Evolutionary conservation across 257 asterid species (phyloP).

Genomic region (Ophiorrhiza pumila): DNA sequence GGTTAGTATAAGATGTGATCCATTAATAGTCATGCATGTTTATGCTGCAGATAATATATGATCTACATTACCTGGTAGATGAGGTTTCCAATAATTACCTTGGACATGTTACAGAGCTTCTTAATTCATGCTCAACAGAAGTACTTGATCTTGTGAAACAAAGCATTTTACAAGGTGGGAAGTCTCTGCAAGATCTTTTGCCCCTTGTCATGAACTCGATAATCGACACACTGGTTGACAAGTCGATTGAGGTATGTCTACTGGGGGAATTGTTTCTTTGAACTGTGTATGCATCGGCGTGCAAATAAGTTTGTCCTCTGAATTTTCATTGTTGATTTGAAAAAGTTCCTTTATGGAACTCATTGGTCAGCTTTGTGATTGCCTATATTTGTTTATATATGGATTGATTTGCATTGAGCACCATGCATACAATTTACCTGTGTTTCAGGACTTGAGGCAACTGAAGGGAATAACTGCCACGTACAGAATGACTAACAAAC

Average conservation of each 20-base stretch:
- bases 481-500: slow-evolving; percentile 93
- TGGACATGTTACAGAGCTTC: slow-evolving; percentile 62
- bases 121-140: slow-evolving; percentile 66
- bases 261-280: not conserved
- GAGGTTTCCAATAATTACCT: slow-evolving; percentile 73
- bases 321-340: not conserved
- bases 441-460: slow-evolving; percentile 80
- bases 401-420: not conserved
- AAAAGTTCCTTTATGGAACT: not conserved
- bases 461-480: slow-evolving; percentile 95
- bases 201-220: slow-evolving; percentile 67
- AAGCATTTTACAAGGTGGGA: slow-evolving; percentile 75
- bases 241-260: slow-evolving; percentile 70
- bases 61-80: slow-evolving; percentile 54
- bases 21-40: slow-evolving; percentile 1
- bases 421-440: slow-evolving; percentile 8
- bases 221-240: slow-evolving; percentile 70
- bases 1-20: not conserved
- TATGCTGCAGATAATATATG: slow-evolving; percentile 68
- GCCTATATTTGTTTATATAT: not conserved
- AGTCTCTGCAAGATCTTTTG: slow-evolving; percentile 65
- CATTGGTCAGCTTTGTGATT: not conserved
- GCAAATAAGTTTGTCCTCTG: not conserved
- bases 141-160: slow-evolving; percentile 80
- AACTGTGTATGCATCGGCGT: not conserved